Evolutionary conservation across 768 basidiomycete species (phyloP), one percentile per base, ranked within the genome.

Genomic region (Suillus lakei): DNA sequence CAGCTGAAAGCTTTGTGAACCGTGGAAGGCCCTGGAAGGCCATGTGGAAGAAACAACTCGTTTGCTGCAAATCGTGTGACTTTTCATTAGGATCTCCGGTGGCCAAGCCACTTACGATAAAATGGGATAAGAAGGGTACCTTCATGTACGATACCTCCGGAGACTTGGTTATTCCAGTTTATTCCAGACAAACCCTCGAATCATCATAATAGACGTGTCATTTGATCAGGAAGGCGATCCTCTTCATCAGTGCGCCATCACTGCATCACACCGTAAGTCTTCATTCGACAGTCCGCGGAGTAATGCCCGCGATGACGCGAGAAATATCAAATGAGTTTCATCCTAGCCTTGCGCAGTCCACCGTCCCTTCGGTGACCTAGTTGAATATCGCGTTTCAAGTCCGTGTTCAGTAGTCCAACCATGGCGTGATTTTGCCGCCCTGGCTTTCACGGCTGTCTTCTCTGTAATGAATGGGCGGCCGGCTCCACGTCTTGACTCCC

Each of bases 251-350:
- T 50, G 13, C 6, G 4, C 46, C 61, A 59, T 56, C 21, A 53
- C 26, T 32, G 34, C 59, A 43, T 36, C 3, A 39, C 43, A 12
- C 30, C 26, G 15, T 7, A 43, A 5, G 28, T 26, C 36, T n/a
- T n/a, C 61, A 32, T 41, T 10, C 13, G n/a, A 32, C 54, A 50
- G 38, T 41, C 43, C 44, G n/a, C n/a, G n/a, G n/a, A n/a, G n/a
- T n/a, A n/a, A n/a, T n/a, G n/a, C n/a, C 61, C 32, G 63, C 60
- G 72, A 68, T 68, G 65, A 34, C 63, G 21, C 13, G 28, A n/a
- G 21, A 10, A 50, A 50, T 6, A 41, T 18, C 39, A 23, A 48
- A 48, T 5, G 16, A 53, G 51, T 32, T 53, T 53, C 51, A 53
- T 23, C 16, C 23, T 26, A 16, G 23, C 15, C 28, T 28, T 16